These are phyloP conservation scores for Chlamydomonas schloesseri DNA, from an alignment of 139 green algal genomes.

Conservation along the genomic window DNA sequence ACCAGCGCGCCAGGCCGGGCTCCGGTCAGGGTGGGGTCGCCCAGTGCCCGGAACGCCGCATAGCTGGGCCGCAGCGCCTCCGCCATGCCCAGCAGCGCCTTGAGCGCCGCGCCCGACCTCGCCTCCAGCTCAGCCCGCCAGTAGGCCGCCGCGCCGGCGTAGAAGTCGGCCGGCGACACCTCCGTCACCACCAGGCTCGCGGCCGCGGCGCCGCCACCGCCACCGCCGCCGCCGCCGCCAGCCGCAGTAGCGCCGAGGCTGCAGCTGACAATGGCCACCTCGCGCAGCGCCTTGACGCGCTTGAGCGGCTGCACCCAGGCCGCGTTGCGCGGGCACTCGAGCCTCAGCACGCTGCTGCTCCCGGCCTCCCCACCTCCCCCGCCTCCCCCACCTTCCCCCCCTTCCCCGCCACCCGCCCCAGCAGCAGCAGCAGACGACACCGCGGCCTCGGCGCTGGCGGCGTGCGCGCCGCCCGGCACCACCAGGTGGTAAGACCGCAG, in stretches of 20 bases:
- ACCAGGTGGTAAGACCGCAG: slow-evolving; percentile 13
- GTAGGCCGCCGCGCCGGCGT: not conserved
- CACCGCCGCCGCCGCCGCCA: not conserved
- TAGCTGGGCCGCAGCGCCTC: not conserved
- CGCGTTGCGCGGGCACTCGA: not conserved
- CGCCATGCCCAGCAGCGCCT: not conserved
- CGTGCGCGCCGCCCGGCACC: not conserved
- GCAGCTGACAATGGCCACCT: not conserved
- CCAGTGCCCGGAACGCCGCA: not conserved
- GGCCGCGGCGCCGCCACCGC: too few relatives aligned
- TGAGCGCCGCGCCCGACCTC: not conserved
- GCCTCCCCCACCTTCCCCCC: not conserved
- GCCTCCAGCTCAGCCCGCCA: not conserved
- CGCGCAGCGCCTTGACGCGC: not conserved
- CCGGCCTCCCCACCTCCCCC: not conserved
- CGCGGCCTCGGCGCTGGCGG: not conserved
- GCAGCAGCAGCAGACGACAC: too few relatives aligned
- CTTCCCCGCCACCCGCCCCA: too few relatives aligned
- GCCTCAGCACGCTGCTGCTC: not conserved
- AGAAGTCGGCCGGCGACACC: not conserved
- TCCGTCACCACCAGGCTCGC: not conserved
- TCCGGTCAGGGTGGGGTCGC: not conserved
- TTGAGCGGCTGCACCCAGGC: not conserved
- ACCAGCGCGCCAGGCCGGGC: not conserved
- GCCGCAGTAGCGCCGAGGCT: not conserved